phyloP scores from a whole-genome alignment of 495 filamentous ascomycete species.

The Penicillium coprophilum region DNA sequence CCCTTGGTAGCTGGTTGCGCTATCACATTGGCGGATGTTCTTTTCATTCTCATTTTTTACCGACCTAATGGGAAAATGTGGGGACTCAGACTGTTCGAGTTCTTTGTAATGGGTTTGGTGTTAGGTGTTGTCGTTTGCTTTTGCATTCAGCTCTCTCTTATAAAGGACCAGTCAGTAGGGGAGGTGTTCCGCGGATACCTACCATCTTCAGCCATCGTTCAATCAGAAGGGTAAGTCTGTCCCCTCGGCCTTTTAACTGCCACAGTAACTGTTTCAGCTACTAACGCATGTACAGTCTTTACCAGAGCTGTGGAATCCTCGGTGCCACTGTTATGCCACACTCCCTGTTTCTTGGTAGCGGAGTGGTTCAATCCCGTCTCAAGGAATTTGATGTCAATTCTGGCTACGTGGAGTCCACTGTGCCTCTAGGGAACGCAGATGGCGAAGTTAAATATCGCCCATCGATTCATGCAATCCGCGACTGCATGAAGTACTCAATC shows the following conservation, averaged over 20 bases:
- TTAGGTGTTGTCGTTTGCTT: constrained; percentile 88
- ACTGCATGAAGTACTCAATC: constrained; percentile 80
- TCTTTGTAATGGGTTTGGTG: constrained; percentile 75
- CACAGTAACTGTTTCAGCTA: constrained; percentile 1
- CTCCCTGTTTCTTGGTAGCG: constrained; percentile 84
- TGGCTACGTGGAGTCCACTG: constrained; percentile 53
- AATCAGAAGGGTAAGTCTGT: constrained; percentile 57
- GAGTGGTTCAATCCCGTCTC: constrained; percentile 80
- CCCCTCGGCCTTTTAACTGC: background rate
- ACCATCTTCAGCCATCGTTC: constrained; percentile 71
- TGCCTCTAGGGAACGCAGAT: constrained; percentile 37
- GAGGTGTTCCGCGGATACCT: constrained; percentile 84
- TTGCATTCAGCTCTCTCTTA: constrained; percentile 81
- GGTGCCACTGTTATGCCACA: constrained; percentile 96
- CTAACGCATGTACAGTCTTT: constrained; percentile 54
- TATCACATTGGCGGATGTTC: constrained; percentile 79
- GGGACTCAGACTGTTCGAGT: constrained; percentile 75
- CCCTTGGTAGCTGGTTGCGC: constrained; percentile 86
- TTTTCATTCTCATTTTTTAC: constrained; percentile 85
- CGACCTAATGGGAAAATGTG: constrained; percentile 70
- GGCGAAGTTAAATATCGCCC: constrained; percentile 69
- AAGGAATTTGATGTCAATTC: constrained; percentile 68
- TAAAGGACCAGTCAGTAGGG: constrained; percentile 64
- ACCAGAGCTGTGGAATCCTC: constrained; percentile 88
- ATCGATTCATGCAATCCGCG: constrained; percentile 70